Evolutionary conservation across 1,284 basidiomycete genomes (phyloP).

Genomic region (Tausonia pullulans): DNA sequence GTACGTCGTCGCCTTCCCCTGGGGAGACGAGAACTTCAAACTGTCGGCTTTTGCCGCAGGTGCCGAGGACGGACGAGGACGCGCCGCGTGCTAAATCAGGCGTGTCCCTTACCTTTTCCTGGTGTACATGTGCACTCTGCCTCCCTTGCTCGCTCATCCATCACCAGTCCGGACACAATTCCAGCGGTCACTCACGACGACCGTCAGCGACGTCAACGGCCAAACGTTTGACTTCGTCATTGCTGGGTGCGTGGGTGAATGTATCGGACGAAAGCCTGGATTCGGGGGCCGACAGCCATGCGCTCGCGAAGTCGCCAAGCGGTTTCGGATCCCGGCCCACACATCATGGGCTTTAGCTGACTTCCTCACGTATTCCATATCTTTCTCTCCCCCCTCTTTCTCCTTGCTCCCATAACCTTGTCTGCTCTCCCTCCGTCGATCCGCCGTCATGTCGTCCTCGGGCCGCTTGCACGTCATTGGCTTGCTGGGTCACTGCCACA

Average conservation of each 20-base stretch:
- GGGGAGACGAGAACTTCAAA: no score
- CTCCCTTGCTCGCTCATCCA: background rate
- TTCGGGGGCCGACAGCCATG: no score
- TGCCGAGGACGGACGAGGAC: no score
- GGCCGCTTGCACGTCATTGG: background rate
- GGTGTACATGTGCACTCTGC: background rate
- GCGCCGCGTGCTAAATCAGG: no score
- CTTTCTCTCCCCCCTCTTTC: background rate
- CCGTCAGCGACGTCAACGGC: constrained; percentile 22
- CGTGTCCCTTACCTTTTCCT: no score
- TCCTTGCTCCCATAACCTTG: background rate
- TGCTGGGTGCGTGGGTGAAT: constrained; percentile 23
- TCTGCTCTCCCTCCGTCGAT: background rate
- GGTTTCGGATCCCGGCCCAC: background rate
- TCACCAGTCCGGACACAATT: background rate
- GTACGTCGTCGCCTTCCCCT: no score
- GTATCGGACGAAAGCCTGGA: no score
- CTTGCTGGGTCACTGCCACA: background rate
- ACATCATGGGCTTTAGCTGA: background rate
- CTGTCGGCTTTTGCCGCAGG: no score
- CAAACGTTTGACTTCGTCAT: constrained; percentile 33
- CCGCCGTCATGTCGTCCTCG: background rate
- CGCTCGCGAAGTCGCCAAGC: no score
- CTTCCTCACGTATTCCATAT: background rate
- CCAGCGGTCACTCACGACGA: constrained; percentile 21